A percentile compares a stretch with the other conserved stretches of the same genome.
phyloP scores from a whole-genome alignment of 306 rosid genomes.

The Cucumis melo region DNA sequence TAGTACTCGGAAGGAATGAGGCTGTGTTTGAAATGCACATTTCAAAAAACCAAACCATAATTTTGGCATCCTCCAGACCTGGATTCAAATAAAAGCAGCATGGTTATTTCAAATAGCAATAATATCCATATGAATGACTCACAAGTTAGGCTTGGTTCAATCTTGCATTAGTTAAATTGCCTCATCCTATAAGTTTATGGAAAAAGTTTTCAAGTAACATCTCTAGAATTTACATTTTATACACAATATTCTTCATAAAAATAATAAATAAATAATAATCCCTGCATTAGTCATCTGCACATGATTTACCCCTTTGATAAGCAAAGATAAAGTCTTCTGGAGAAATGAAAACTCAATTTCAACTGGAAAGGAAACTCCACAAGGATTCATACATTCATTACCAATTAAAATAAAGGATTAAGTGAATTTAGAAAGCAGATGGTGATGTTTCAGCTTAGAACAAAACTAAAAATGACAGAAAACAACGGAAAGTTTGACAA shows the following conservation, averaged over 20 bases:
- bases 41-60: conserved; percentile 97
- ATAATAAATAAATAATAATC: too few relatives aligned
- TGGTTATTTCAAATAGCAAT: conserved; percentile 6
- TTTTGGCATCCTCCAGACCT: conserved; percentile 99
- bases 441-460: not conserved
- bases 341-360: not conserved
- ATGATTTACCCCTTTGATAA: not conserved
- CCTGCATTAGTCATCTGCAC: not conserved
- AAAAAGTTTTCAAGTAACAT: not conserved
- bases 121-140: not conserved
- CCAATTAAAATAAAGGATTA: not conserved
- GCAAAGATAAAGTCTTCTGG: not conserved
- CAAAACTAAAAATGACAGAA: not conserved
- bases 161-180: not conserved
- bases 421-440: not conserved
- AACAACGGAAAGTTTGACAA: not conserved
- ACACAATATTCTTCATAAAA: not conserved
- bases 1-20: conserved; percentile 81
- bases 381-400: not conserved
- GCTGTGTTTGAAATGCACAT: conserved; percentile 92
- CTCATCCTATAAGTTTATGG: not conserved
- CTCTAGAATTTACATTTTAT: not conserved
- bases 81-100: conserved; percentile 16
- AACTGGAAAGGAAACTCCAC: not conserved
- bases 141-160: not conserved